Percentiles rank a stretch among this genome's conserved stretches.
Evolutionary conservation across 805 yeast genomes (phyloP).

Genomic region (Candida orba): DNA sequence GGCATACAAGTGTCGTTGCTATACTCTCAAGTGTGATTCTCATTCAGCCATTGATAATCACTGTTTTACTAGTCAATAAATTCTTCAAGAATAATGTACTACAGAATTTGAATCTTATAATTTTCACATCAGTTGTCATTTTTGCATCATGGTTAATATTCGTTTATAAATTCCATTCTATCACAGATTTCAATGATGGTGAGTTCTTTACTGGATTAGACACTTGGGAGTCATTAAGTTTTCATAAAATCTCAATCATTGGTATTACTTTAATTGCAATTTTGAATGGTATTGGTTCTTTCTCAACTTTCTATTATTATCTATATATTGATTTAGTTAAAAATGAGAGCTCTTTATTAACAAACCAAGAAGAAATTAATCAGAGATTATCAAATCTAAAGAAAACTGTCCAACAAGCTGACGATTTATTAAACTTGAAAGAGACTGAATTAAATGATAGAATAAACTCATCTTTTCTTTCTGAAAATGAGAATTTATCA

Average conservation of each 20-base stretch:
- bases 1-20: conserved; percentile 8
- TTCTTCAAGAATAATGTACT: conserved; percentile 10
- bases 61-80: conserved; percentile 14
- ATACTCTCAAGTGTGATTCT: conserved; percentile 12
- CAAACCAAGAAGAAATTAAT: not conserved
- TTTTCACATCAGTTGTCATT: not conserved
- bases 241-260: conserved; percentile 19
- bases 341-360: not conserved
- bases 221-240: conserved; percentile 9
- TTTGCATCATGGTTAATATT: conserved; percentile 15
- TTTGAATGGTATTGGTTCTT: conserved; percentile 23
- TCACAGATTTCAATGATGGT: conserved; percentile 17
- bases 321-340: conserved; percentile 10
- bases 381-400: conserved; percentile 10
- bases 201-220: conserved; percentile 5
- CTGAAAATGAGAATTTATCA: not conserved
- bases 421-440: conserved; percentile 14
- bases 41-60: conserved; percentile 16
- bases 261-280: conserved; percentile 22
- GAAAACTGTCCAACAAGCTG: conserved; percentile 14
- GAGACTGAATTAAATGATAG: conserved; percentile 10
- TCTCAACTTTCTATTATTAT: conserved; percentile 22
- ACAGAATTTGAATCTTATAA: conserved; percentile 8
- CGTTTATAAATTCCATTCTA: conserved; percentile 13
- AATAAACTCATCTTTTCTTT: conserved; percentile 1